Conservation (phyloP, 2,329 filamentous ascomycete genomes). For the Fusarium liriodendri region DNA sequence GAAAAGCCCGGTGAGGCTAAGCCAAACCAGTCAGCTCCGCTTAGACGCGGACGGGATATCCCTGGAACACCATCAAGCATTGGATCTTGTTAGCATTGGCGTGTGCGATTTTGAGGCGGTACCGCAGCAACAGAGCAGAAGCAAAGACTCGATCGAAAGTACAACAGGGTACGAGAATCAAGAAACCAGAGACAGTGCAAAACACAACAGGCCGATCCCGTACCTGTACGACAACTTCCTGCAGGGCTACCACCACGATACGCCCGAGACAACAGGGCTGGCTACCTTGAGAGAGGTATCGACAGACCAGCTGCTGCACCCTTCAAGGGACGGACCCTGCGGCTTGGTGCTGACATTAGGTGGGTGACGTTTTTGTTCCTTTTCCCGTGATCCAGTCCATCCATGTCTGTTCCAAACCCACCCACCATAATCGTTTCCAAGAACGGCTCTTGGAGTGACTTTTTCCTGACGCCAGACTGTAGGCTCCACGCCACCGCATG, state of each 20-base stretch:
- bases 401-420: neutral
- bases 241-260: neutral
- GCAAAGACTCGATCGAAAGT: neutral
- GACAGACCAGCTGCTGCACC: neutral
- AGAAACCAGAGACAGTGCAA: constrained; percentile 1
- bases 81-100: constrained; percentile 3
- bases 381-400: constrained; percentile 24
- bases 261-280: neutral
- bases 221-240: neutral
- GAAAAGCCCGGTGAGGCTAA: constrained; percentile 31
- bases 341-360: constrained; percentile 28
- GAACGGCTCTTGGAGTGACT: constrained; percentile 27
- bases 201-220: neutral
- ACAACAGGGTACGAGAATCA: neutral
- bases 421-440: constrained; percentile 20
- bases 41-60: constrained; percentile 26
- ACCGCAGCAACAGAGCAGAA: neutral
- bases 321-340: constrained; percentile 13
- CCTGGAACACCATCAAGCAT: constrained; percentile 17
- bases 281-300: neutral
- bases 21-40: constrained; percentile 22
- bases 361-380: constrained; percentile 31
- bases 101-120: constrained; percentile 17
- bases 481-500: constrained; percentile 41
- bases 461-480: constrained; percentile 29